Conservation (phyloP, 2,329 filamentous ascomycete species). For the Pyrenochaeta sp. region DNA sequence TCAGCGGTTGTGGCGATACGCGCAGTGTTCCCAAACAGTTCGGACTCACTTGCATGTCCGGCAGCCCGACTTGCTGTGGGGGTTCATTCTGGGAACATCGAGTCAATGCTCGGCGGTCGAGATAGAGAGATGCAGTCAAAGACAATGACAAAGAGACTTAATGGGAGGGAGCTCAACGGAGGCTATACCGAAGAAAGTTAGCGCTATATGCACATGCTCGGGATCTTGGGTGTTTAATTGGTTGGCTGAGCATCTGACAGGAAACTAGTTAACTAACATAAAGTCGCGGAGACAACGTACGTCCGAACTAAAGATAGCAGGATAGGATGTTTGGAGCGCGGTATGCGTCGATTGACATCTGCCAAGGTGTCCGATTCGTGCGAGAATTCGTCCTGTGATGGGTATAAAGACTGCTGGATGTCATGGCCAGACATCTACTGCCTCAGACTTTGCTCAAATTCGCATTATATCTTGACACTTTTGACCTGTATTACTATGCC, state of each 20-base stretch:
- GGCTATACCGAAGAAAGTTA: not conserved
- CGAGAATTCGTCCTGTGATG: not conserved
- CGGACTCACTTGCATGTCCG: slow-evolving; percentile 11
- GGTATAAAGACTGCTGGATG: not conserved
- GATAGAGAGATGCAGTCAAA: not conserved
- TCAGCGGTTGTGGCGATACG: not conserved
- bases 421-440: not conserved
- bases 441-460: not conserved
- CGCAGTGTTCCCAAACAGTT: not conserved
- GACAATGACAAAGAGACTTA: not conserved
- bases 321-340: not conserved
- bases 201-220: not conserved
- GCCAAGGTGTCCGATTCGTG: not conserved
- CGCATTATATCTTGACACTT: not conserved
- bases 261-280: not conserved
- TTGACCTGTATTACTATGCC: not conserved
- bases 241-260: not conserved
- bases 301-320: not conserved
- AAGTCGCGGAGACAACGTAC: not conserved
- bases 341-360: not conserved
- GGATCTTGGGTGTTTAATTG: not conserved
- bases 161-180: not conserved
- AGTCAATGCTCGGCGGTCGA: not conserved
- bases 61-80: slow-evolving; percentile 2
- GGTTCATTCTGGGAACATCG: not conserved